phyloP scores from a whole-genome alignment of 1,139 yeast genomes.

The Pichia sp. region DNA sequence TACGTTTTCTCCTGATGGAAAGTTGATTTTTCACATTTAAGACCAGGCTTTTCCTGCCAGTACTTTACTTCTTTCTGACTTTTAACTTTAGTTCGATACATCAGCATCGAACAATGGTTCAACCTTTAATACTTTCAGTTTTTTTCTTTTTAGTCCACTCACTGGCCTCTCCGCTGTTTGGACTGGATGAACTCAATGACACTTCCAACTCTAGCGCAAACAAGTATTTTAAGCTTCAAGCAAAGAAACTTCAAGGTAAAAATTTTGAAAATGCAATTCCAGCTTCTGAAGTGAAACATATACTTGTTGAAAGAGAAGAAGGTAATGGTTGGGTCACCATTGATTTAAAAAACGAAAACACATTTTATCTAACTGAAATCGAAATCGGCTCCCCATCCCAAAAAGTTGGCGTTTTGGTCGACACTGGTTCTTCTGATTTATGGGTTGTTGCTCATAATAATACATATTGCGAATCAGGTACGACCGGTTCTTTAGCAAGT shows the following conservation, averaged over 20 bases:
- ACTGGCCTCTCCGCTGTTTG: neutral
- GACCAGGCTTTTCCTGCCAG: neutral
- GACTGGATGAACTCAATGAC: neutral
- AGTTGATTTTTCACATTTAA: too few species aligned
- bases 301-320: constrained; percentile 31
- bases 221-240: constrained; percentile 17
- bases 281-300: constrained; percentile 18
- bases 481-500: constrained; percentile 9
- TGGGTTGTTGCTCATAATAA: constrained; percentile 43
- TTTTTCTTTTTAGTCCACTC: neutral
- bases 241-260: constrained; percentile 27
- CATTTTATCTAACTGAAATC: constrained; percentile 45
- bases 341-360: constrained; percentile 38
- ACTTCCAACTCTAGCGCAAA: neutral
- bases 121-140: neutral
- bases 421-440: constrained; percentile 65
- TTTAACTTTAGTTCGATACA: neutral
- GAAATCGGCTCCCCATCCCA: constrained; percentile 54
- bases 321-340: constrained; percentile 34
- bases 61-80: neutral
- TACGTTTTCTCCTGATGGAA: too few species aligned
- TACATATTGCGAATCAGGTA: constrained; percentile 25
- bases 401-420: constrained; percentile 47
- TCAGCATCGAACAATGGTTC: neutral
- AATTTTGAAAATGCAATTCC: constrained; percentile 17